Conservation (phyloP, 345 rosid genomes). For the Populus simonii region DNA sequence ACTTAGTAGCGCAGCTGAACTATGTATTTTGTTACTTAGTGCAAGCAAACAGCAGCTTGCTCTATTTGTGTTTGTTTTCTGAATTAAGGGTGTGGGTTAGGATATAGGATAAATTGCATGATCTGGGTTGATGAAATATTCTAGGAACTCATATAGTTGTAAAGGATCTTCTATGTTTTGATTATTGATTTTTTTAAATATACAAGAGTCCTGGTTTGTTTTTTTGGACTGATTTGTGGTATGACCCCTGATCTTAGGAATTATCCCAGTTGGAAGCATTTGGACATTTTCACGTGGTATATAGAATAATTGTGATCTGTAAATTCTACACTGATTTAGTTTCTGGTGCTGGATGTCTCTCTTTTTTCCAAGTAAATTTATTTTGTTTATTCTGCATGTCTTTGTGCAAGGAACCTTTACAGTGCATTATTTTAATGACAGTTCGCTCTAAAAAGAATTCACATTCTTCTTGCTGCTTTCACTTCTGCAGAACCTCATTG, state of each 20-base stretch:
- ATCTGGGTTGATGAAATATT: neutral
- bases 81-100: neutral
- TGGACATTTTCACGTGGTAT: slow-evolving; percentile 73
- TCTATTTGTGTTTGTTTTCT: neutral
- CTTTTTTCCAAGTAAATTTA: neutral
- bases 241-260: slow-evolving; percentile 42
- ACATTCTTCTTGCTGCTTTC: slow-evolving; percentile 12
- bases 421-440: neutral
- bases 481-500: slow-evolving; percentile 67
- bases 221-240: neutral
- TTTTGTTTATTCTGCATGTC: neutral
- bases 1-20: neutral
- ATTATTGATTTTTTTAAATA: neutral
- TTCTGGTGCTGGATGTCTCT: neutral
- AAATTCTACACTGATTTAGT: neutral
- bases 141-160: neutral
- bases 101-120: neutral
- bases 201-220: slow-evolving; percentile 3
- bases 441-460: neutral
- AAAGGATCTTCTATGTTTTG: neutral
- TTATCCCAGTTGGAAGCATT: slow-evolving; percentile 68
- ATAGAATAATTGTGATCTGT: slow-evolving; percentile 14
- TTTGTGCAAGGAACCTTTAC: neutral
- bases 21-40: neutral
- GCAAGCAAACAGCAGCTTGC: neutral